phyloP scores from a whole-genome alignment of 2,329 filamentous ascomycete species.

The Calonectria naviculata region DNA sequence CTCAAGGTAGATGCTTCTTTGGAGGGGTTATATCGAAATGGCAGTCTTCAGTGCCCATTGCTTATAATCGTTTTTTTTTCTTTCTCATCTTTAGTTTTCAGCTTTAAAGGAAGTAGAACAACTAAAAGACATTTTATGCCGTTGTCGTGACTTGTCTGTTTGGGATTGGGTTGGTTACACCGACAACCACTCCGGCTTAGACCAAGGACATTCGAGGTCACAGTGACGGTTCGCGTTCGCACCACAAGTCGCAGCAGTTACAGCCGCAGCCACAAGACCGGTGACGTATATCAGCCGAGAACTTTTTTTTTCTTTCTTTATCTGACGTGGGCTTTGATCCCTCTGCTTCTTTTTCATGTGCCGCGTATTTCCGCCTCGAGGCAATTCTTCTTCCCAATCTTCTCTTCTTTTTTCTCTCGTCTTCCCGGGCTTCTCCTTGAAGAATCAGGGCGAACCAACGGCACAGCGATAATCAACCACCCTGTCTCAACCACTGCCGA shows the following conservation, averaged over 20 bases:
- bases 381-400: not conserved
- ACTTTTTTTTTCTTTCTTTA: not conserved
- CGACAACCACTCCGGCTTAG: not conserved
- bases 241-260: not conserved
- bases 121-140: not conserved
- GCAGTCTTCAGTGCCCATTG: not conserved
- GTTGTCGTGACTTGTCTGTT: not conserved
- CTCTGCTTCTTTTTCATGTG: conserved; percentile 4
- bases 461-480: not conserved
- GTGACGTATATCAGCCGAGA: conserved; percentile 28
- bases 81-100: not conserved
- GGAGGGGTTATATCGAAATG: not conserved
- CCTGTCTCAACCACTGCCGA: not conserved
- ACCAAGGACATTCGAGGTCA: not conserved
- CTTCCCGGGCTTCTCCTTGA: not conserved
- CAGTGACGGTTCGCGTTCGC: not conserved
- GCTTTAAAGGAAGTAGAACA: not conserved
- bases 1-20: not conserved
- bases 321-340: conserved; percentile 14
- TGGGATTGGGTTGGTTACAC: not conserved
- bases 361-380: not conserved
- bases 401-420: not conserved
- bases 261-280: conserved; percentile 11
- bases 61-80: not conserved
- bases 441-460: not conserved